Percentiles rank a stretch among this genome's conserved stretches.
phyloP scores from a whole-genome alignment of 2,329 filamentous ascomycete species.

The Nigrospora oryzae region DNA sequence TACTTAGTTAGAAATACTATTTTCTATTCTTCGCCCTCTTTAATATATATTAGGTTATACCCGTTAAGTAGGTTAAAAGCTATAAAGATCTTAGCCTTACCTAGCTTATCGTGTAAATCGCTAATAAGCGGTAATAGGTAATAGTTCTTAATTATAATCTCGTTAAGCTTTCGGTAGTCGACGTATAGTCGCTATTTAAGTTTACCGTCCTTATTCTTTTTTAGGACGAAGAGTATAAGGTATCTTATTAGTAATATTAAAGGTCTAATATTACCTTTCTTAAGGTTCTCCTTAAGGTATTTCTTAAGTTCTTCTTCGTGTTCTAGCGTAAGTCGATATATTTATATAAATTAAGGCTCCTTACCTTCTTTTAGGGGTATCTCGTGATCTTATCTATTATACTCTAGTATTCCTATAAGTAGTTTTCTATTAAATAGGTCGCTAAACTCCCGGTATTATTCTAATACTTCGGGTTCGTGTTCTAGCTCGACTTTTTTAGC shows the following conservation, averaged over 20 bases:
- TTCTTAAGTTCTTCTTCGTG: conserved; percentile 1
- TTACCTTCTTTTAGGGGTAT: not conserved
- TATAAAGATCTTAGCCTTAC: conserved; percentile 5
- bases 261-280: not conserved
- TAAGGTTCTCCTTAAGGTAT: not conserved
- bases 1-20: conserved; percentile 15
- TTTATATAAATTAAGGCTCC: not conserved
- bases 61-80: conserved; percentile 5
- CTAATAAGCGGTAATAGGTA: conserved; percentile 13
- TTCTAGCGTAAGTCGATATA: too few relatives aligned
- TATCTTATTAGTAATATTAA: not conserved
- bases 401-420: not conserved
- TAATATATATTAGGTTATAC: conserved; percentile 8
- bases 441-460: not conserved
- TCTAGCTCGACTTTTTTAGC: not conserved
- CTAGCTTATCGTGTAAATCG: conserved; percentile 10
- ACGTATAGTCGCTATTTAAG: conserved; percentile 9
- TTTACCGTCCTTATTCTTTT: conserved; percentile 3
- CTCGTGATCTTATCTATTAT: not conserved
- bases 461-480: not conserved
- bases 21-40: conserved; percentile 14
- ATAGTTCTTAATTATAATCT: conserved; percentile 13
- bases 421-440: not conserved
- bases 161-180: conserved; percentile 15
- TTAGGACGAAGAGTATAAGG: conserved; percentile 9